These are phyloP conservation scores for Cyanodermella asteris DNA, from an alignment of 2,329 filamentous ascomycete species.

Conservation along the genomic window DNA sequence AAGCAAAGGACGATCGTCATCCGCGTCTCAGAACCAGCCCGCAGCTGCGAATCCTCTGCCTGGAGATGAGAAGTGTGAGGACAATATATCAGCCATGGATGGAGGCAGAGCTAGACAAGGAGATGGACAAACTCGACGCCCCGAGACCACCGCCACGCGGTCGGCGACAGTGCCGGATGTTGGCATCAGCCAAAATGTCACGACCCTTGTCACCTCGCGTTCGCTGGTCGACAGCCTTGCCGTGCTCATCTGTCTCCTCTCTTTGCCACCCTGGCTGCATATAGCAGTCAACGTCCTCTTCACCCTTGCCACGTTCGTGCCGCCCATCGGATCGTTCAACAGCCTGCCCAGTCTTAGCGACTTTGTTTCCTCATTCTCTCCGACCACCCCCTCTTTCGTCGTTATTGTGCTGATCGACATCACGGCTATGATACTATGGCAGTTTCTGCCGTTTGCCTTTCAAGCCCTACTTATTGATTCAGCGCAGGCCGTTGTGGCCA, in stretches of 20 bases:
- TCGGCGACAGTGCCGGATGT: too few species aligned
- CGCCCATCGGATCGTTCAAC: constrained; percentile 55
- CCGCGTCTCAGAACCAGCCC: too few species aligned
- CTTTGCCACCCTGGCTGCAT: constrained; percentile 70
- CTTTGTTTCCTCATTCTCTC: constrained; percentile 75
- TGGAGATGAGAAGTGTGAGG: too few species aligned
- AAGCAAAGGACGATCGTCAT: too few species aligned
- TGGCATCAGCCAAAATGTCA: too few species aligned
- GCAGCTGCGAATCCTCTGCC: too few species aligned
- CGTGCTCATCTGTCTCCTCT: constrained; percentile 86
- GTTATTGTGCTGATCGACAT: constrained; percentile 70
- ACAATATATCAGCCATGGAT: too few species aligned
- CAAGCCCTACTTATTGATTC: constrained; percentile 54
- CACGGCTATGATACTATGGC: constrained; percentile 64
- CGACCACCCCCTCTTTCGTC: constrained; percentile 65
- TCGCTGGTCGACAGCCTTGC: constrained; percentile 88
- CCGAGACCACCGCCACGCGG: too few species aligned
- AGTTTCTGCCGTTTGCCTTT: constrained; percentile 68
- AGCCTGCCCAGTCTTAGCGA: constrained; percentile 58
- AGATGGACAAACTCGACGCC: too few species aligned
- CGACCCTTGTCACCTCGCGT: too few species aligned
- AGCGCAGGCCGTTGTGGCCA: constrained; percentile 8
- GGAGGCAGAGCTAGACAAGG: too few species aligned
- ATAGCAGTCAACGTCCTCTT: constrained; percentile 83
- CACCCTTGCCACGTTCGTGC: constrained; percentile 78